Conservation (phyloP, 2,329 filamentous ascomycete genomes). For the Aspergillus fumigatus region DNA sequence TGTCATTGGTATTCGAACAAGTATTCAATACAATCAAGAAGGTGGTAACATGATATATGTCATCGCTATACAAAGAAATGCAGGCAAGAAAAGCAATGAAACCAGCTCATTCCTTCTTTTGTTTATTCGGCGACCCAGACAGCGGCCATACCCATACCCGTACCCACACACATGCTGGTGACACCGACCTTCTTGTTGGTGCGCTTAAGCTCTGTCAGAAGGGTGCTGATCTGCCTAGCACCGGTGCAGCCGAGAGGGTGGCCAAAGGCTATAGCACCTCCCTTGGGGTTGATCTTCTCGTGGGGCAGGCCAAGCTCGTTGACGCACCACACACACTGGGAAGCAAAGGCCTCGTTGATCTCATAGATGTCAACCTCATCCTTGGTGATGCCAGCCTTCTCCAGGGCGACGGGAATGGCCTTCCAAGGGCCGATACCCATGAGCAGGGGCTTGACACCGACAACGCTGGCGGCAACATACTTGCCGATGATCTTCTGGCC, state of each 20-base stretch:
- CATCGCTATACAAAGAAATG: constrained; percentile 13
- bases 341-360: constrained; percentile 99
- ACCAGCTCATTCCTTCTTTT: constrained; percentile 17
- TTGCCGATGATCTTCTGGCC: constrained; percentile 89
- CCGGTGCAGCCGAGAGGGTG: constrained; percentile 94
- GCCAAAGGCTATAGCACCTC: constrained; percentile 91
- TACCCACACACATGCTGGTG: constrained; percentile 94
- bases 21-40: constrained; percentile 16
- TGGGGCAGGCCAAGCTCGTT: constrained; percentile 77
- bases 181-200: constrained; percentile 81
- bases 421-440: constrained; percentile 97
- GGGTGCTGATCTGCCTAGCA: constrained; percentile 84
- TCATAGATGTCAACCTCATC: constrained; percentile 96
- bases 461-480: constrained; percentile 78
- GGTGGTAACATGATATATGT: constrained; percentile 5
- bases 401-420: constrained; percentile 86
- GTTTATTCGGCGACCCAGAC: constrained; percentile 89
- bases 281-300: constrained; percentile 95
- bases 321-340: constrained; percentile 88
- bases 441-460: constrained; percentile 84
- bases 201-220: constrained; percentile 84
- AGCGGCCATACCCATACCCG: constrained; percentile 96
- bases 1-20: constrained; percentile 16
- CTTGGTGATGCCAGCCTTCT: constrained; percentile 78
- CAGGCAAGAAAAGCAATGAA: constrained; percentile 14